A percentile compares a stretch with the other conserved stretches of the same genome.
phyloP scores from a whole-genome alignment of 768 basidiomycete genomes.

The Pleurotus salmoneostramineus region DNA sequence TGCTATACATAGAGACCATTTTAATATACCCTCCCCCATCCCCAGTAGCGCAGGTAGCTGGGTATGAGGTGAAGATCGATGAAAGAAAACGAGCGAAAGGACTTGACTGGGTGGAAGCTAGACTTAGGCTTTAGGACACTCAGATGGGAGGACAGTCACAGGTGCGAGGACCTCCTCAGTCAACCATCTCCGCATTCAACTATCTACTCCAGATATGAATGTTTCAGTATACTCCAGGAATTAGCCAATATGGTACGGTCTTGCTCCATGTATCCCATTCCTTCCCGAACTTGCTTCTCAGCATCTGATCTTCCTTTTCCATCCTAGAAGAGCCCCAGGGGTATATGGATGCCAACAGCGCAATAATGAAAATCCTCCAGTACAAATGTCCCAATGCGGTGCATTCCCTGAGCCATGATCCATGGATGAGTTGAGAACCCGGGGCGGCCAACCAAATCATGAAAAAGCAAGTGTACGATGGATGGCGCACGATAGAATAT shows the following conservation, averaged over 20 bases:
- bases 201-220: too few relatives aligned
- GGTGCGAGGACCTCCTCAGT: too few relatives aligned
- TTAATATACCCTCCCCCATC: too few relatives aligned
- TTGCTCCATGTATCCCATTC: not conserved
- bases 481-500: not conserved
- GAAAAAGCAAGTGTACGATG: not conserved
- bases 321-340: not conserved
- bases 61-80: too few relatives aligned
- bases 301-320: not conserved
- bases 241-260: not conserved
- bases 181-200: too few relatives aligned
- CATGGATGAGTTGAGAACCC: not conserved
- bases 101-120: constrained; percentile 17
- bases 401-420: not conserved
- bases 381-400: not conserved
- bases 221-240: not conserved
- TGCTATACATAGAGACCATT: not conserved
- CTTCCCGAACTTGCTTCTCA: not conserved
- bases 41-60: too few relatives aligned
- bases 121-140: constrained; percentile 12
- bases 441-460: not conserved
- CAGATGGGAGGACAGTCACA: too few relatives aligned
- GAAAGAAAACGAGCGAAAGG: constrained; percentile 27
- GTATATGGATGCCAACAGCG: not conserved
- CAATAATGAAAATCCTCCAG: not conserved